Evolutionary conservation across 441 rosid species (phyloP).

Genomic region (Manihot esculenta): DNA sequence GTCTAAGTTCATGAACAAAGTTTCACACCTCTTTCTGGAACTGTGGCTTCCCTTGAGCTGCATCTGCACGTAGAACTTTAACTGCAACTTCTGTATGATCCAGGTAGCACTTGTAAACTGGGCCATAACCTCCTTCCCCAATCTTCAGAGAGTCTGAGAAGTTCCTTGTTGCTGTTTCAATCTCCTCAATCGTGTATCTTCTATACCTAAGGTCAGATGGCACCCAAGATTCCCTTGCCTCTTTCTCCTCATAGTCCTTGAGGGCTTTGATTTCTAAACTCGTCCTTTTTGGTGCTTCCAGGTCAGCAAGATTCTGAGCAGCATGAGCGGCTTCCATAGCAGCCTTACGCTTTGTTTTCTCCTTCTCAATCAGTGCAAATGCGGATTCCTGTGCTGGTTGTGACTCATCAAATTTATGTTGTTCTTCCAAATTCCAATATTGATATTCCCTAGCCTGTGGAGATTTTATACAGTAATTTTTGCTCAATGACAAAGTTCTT

Average conservation of each 20-base stretch:
- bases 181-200: constrained; percentile 70
- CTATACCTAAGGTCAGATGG: constrained; percentile 43
- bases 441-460: constrained; percentile 61
- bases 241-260: constrained; percentile 44
- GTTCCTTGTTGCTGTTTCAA: constrained; percentile 61
- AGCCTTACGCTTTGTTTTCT: constrained; percentile 58
- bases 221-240: constrained; percentile 29
- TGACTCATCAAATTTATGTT: constrained; percentile 49
- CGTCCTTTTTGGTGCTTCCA: constrained; percentile 61
- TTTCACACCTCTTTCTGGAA: constrained; percentile 67
- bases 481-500: neutral
- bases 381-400: constrained; percentile 64
- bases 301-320: constrained; percentile 57
- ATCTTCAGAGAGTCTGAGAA: constrained; percentile 56
- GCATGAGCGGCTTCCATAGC: constrained; percentile 73
- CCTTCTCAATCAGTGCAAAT: constrained; percentile 57
- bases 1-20: neutral
- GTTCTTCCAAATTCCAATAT: constrained; percentile 61
- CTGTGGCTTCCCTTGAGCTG: constrained; percentile 77
- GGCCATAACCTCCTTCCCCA: constrained; percentile 97
- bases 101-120: constrained; percentile 61
- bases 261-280: constrained; percentile 53
- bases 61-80: constrained; percentile 81
- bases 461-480: constrained; percentile 3
- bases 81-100: constrained; percentile 79